Evolutionary conservation across 306 rosid species (phyloP).

Genomic region (Medicago arabica): DNA sequence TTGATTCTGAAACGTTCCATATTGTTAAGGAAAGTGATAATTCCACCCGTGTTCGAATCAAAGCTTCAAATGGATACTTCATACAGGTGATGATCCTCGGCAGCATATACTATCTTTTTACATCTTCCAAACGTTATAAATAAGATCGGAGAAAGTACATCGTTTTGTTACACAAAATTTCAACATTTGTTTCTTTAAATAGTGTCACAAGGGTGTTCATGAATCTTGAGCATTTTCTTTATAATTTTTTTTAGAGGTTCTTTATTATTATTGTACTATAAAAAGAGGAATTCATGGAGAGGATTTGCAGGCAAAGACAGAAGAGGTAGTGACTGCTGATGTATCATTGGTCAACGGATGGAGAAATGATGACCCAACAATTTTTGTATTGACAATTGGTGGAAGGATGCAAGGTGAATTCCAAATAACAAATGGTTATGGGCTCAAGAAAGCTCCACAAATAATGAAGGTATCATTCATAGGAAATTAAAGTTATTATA

Average conservation of each 20-base stretch:
- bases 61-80: conserved; percentile 67
- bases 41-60: conserved; percentile 59
- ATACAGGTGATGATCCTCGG: conserved; percentile 52
- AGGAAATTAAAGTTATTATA: too few species aligned
- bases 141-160: too few species aligned
- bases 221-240: too few species aligned
- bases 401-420: conserved; percentile 59
- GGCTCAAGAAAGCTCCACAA: conserved; percentile 55
- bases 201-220: too few species aligned
- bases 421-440: conserved; percentile 78
- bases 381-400: conserved; percentile 48
- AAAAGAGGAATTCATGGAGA: too few species aligned
- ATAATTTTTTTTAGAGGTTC: too few species aligned
- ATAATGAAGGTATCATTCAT: conserved; percentile 57
- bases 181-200: too few species aligned
- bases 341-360: conserved; percentile 49
- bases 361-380: conserved; percentile 68
- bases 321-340: conserved; percentile 65
- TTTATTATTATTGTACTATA: too few species aligned
- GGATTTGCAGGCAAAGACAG: conserved; percentile 59
- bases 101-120: too few species aligned
- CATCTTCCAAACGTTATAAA: too few species aligned
- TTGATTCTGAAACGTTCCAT: conserved; percentile 47
- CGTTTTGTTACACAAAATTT: too few species aligned
- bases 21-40: conserved; percentile 52